Evolutionary conservation across 2,329 filamentous ascomycete genomes (phyloP).

Genomic region (Aspergillus cejpii): DNA sequence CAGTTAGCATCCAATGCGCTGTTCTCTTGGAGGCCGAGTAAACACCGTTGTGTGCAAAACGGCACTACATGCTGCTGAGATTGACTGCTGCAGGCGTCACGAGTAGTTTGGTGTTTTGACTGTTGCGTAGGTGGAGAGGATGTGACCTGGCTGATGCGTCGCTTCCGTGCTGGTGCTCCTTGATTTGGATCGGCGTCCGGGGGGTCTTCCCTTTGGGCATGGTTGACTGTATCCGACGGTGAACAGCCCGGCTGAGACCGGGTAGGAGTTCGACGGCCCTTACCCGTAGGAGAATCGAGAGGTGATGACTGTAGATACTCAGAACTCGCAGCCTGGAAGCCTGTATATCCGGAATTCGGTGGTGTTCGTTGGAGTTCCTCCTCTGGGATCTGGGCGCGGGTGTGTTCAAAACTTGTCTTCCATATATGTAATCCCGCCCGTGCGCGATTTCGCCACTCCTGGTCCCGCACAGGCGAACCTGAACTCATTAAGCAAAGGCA

Average conservation of each 20-base stretch:
- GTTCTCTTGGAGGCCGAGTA: conserved; percentile 22
- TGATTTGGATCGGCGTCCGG: conserved; percentile 14
- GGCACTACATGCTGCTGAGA: conserved; percentile 10
- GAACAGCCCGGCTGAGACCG: conserved; percentile 16
- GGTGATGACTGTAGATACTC: conserved; percentile 19
- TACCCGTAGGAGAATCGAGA: conserved; percentile 7
- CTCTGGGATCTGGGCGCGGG: conserved; percentile 15
- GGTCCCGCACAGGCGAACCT: conserved; percentile 13
- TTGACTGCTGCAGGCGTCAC: conserved; percentile 3
- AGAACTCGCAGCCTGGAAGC: conserved; percentile 12
- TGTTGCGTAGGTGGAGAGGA: conserved; percentile 15
- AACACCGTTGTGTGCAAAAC: conserved; percentile 26
- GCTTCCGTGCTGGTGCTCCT: conserved; percentile 15
- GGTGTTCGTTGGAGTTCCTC: conserved; percentile 14
- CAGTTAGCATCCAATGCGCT: conserved; percentile 21
- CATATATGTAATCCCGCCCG: conserved; percentile 14
- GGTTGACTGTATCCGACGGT: conserved; percentile 6
- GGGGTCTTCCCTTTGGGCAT: conserved; percentile 7
- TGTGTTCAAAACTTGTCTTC: conserved; percentile 18
- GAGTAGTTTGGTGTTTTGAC: conserved; percentile 5
- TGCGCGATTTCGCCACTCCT: conserved; percentile 21
- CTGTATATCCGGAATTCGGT: conserved; percentile 8
- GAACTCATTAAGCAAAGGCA: conserved; percentile 23
- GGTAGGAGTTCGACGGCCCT: conserved; percentile 13
- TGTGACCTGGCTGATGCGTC: conserved; percentile 19